Percentiles rank a stretch among this genome's conserved stretches.
phyloP scores from a whole-genome alignment of 805 yeast species.

The Yarrowia hollandica region DNA sequence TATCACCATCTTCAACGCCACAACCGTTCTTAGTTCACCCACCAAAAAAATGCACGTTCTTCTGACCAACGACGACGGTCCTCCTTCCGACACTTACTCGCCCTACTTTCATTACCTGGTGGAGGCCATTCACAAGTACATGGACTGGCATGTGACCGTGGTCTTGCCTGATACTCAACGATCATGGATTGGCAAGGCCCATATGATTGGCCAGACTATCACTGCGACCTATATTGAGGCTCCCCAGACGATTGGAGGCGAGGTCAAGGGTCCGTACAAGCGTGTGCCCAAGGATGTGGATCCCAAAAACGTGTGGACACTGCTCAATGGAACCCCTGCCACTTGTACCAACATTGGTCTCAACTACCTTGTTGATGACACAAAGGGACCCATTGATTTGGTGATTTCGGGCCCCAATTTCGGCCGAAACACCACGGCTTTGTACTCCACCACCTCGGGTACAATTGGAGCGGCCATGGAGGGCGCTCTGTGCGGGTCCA shows the following conservation, averaged over 20 bases:
- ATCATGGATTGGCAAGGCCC: slow-evolving; percentile 98
- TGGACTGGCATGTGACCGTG: slow-evolving; percentile 83
- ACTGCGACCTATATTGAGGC: slow-evolving; percentile 45
- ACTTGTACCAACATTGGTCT: slow-evolving; percentile 90
- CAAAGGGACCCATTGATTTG: slow-evolving; percentile 65
- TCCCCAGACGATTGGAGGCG: slow-evolving; percentile 32
- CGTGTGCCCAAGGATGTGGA: slow-evolving; percentile 31
- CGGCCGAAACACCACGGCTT: slow-evolving; percentile 87
- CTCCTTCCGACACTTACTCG: slow-evolving; percentile 72
- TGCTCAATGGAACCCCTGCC: slow-evolving; percentile 94
- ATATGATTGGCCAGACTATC: slow-evolving; percentile 61
- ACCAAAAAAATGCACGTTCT: slow-evolving; percentile 10
- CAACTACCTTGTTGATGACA: slow-evolving; percentile 57
- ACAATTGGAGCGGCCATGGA: slow-evolving; percentile 98
- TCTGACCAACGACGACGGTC: slow-evolving; percentile 95
- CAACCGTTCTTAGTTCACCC: too few species aligned
- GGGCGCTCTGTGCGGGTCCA: slow-evolving; percentile 64
- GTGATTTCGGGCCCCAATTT: slow-evolving; percentile 95
- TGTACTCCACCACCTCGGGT: slow-evolving; percentile 87
- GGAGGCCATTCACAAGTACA: slow-evolving; percentile 58
- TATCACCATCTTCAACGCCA: neutral
- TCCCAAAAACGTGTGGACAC: slow-evolving; percentile 65
- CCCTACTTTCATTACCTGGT: slow-evolving; percentile 85
- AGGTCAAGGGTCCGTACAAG: slow-evolving; percentile 30
- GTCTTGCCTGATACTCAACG: slow-evolving; percentile 80